Base-by-base conservation (phyloP, 352 stramenopile genomes). In the Plasmopara halstedii region DNA sequence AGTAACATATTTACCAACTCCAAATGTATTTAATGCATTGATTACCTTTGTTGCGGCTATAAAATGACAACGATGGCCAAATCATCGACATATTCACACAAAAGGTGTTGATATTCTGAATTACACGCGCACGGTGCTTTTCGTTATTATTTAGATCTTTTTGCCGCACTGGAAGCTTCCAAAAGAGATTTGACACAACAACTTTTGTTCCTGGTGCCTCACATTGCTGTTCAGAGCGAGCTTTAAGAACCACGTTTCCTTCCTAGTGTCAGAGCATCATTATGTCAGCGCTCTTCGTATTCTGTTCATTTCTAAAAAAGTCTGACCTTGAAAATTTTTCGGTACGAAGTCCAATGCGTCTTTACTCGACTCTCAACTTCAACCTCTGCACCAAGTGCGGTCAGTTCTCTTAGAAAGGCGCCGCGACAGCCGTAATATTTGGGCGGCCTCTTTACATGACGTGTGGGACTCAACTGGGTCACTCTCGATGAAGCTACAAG, bases 301-400 rank as follows among this genome's bases (percentile, higher is more conserved):
- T 29, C 23, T 42, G 25, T 4, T 42, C 17, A 22, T 33, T 23
- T 21, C 21, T 6, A 9, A 46, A 11, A 40, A 45, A 40, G 14
- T 9, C 48, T 45, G n/a, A 87, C 76, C 56, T 83, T 33, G 20
- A 88, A 67, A 22, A 83, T 45, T 67, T 93, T 93, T 29, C 73
- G 70, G 41, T 76, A 71, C 0, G 67, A 77, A 20, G 58, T 70
- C 76, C 79, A 89, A 14, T 78, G 56, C 0, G 66, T 48, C 15
- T 66, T 27, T 1, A 76, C 36, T 7, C 77, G 66, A 37, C 72
- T 89, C 57, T 88, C 77, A 26, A 93, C 65, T 34, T 87, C 73
- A 20, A 89, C 58, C 10, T 44, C 47, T 8, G 62, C 50, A 22
- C 68, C 54, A 22, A 91, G 33, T 7, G 60, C 62, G 15, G 40